Evolutionary conservation across 805 yeast genomes (phyloP).

Genomic region (Starmerella floricola): DNA sequence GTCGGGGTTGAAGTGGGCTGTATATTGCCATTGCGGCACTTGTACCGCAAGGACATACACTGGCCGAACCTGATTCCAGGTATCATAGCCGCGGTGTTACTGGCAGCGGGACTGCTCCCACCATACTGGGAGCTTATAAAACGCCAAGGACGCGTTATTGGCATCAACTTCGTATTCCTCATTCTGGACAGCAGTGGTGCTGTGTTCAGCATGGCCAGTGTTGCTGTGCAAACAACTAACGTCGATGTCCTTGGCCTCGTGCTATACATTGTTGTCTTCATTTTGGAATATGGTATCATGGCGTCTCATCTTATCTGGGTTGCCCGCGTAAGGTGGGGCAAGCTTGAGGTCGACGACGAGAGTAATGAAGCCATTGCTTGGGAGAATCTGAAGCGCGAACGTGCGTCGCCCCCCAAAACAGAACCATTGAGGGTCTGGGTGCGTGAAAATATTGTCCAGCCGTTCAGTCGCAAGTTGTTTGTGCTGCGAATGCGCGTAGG

Average conservation of each 20-base stretch:
- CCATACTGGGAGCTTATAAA: constrained; percentile 78
- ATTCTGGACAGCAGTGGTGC: constrained; percentile 74
- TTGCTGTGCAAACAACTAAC: constrained; percentile 42
- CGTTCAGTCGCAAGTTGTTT: constrained; percentile 3
- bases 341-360: constrained; percentile 8
- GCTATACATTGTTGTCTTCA: constrained; percentile 61
- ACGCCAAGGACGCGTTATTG: constrained; percentile 73
- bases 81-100: constrained; percentile 58
- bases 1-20: constrained; percentile 59
- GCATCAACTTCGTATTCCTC: constrained; percentile 73
- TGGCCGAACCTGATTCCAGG: constrained; percentile 83
- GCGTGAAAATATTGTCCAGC: constrained; percentile 6
- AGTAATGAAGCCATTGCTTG: constrained; percentile 6
- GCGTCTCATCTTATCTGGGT: constrained; percentile 61
- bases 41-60: constrained; percentile 36
- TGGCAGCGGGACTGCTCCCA: constrained; percentile 72
- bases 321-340: constrained; percentile 25
- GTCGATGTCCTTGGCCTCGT: constrained; percentile 71
- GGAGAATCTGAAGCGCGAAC: constrained; percentile 9
- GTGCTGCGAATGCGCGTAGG: neutral
- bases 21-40: constrained; percentile 54
- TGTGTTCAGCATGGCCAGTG: constrained; percentile 54
- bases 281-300: constrained; percentile 66
- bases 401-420: constrained; percentile 5
- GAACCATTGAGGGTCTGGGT: constrained; percentile 7